Conservation (phyloP, 768 basidiomycete genomes). For the Dentipellis sp. region DNA sequence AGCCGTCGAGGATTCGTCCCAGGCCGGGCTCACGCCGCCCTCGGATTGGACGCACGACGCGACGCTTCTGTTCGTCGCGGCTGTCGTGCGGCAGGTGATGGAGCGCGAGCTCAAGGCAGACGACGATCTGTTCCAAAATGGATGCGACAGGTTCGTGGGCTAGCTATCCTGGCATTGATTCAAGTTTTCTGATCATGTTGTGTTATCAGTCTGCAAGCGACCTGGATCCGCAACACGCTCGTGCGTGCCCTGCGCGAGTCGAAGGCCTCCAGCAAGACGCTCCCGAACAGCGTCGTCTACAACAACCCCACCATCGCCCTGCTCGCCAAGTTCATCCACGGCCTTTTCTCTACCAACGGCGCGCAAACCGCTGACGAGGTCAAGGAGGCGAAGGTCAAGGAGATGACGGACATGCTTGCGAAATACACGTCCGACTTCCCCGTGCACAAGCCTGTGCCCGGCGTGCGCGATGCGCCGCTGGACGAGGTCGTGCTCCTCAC, state of each 20-base stretch:
- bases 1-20: conserved; percentile 1
- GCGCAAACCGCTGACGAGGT: conserved; percentile 3
- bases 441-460: conserved; percentile 4
- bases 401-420: conserved; percentile 30
- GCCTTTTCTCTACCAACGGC: background rate
- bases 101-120: conserved; percentile 4
- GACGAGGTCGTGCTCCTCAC: conserved; percentile 22
- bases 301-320: conserved; percentile 30
- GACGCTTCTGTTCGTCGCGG: background rate
- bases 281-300: conserved; percentile 27
- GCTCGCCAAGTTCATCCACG: conserved; percentile 15
- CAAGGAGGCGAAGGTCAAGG: conserved; percentile 8
- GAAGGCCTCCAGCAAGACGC: conserved; percentile 4
- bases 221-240: conserved; percentile 24
- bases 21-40: background rate
- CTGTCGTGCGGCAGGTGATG: conserved; percentile 13
- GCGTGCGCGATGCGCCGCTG: background rate
- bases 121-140: conserved; percentile 14
- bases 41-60: background rate
- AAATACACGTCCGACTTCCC: conserved; percentile 25
- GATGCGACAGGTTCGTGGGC: conserved; percentile 5
- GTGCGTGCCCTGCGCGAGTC: conserved; percentile 19
- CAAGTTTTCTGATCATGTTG: too few relatives aligned
- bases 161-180: background rate
- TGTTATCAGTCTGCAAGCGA: conserved; percentile 21